phyloP scores from a whole-genome alignment of 352 stramenopile species.

The Globisporangium recalcitrans region DNA sequence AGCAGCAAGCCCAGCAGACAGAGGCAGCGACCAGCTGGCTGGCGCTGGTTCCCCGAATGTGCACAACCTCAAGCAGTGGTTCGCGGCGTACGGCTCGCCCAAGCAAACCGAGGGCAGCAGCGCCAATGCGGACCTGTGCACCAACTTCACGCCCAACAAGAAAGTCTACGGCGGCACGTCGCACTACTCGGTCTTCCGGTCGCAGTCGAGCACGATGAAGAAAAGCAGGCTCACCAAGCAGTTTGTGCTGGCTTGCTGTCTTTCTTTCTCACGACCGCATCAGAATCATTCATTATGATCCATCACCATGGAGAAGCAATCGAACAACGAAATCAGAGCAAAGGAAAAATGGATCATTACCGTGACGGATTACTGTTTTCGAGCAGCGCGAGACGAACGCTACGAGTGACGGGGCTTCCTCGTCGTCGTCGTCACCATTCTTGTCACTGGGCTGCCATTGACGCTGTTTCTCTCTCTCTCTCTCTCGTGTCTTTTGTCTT shows the following conservation, averaged over 20 bases:
- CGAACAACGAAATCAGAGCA: background rate
- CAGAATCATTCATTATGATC: background rate
- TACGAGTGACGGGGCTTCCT: constrained; percentile 1
- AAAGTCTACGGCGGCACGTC: constrained; percentile 76
- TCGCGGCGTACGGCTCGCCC: constrained; percentile 56
- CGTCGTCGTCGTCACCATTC: constrained; percentile 9
- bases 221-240: constrained; percentile 65
- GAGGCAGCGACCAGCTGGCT: background rate
- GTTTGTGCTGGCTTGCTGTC: background rate
- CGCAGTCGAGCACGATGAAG: constrained; percentile 65
- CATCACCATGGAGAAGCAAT: constrained; percentile 1
- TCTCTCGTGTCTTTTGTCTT: background rate
- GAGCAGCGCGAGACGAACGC: background rate
- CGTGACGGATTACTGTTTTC: constrained; percentile 4
- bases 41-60: constrained; percentile 21
- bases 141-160: constrained; percentile 54
- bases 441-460: background rate
- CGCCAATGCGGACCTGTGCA: constrained; percentile 38
- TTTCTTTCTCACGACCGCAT: background rate
- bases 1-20: constrained; percentile 9
- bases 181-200: constrained; percentile 68
- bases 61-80: constrained; percentile 69
- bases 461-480: background rate
- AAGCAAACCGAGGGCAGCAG: constrained; percentile 27
- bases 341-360: constrained; percentile 8